Percentiles rank a stretch among this genome's conserved stretches.
These are phyloP conservation scores for Hansenula lynferdii DNA, from an alignment of 1,139 yeast genomes.

Conservation along the genomic window DNA sequence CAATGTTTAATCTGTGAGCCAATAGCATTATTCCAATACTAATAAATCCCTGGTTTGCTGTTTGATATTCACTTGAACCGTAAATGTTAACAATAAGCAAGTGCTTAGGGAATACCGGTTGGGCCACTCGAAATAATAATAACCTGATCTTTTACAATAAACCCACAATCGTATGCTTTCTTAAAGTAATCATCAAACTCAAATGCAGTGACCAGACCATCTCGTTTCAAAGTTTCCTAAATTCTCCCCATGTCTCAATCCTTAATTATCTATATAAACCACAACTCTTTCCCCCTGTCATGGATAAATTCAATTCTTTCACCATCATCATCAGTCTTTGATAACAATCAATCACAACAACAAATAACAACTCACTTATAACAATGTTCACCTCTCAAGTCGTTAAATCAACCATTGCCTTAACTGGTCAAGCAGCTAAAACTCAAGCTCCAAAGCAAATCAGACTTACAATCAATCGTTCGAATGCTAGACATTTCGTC, in stretches of 20 bases:
- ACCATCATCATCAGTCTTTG: slow-evolving; percentile 1
- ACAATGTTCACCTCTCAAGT: slow-evolving; percentile 20
- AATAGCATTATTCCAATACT: too few species aligned
- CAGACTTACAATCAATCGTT: slow-evolving; percentile 13
- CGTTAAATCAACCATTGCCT: slow-evolving; percentile 20
- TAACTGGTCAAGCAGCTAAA: slow-evolving; percentile 15
- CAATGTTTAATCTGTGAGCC: too few species aligned
- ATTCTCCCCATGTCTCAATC: too few species aligned
- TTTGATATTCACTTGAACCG: too few species aligned
- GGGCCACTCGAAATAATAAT: background rate
- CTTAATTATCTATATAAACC: background rate
- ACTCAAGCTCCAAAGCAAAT: slow-evolving; percentile 16
- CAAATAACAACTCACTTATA: background rate
- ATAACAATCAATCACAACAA: background rate
- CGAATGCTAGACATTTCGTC: slow-evolving; percentile 9
- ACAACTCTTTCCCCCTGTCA: background rate
- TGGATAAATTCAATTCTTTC: background rate
- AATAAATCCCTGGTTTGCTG: too few species aligned
- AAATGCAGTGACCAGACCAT: background rate
- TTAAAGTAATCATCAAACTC: background rate
- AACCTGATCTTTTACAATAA: background rate
- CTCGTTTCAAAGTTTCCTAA: too few species aligned
- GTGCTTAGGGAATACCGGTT: background rate
- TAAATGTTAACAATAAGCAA: too few species aligned
- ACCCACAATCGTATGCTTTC: too few species aligned